Conservation (phyloP, 768 basidiomycete species). For the Naematelia encephala region DNA sequence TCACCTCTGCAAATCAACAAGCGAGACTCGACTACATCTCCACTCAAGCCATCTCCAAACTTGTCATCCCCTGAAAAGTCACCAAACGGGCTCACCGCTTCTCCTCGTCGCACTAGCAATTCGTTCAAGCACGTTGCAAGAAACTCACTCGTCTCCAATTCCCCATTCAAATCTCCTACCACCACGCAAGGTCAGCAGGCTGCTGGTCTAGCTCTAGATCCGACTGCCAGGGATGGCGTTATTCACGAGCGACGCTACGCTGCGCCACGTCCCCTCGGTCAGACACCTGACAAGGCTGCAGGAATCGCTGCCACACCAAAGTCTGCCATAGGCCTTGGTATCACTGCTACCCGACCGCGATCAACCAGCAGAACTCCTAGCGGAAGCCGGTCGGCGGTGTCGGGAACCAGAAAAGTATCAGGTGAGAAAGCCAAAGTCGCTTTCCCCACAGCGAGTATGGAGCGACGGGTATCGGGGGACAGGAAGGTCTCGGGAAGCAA, state of each 20-base stretch:
- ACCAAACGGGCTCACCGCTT: neutral
- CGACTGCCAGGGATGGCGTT: slow-evolving; percentile 15
- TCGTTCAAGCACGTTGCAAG: slow-evolving; percentile 51
- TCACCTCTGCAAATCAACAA: slow-evolving; percentile 49
- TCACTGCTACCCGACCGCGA: slow-evolving; percentile 28
- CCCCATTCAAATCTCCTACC: slow-evolving; percentile 46
- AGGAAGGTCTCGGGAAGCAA: slow-evolving; percentile 29
- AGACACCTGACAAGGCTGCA: slow-evolving; percentile 26
- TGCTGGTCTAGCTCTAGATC: slow-evolving; percentile 25
- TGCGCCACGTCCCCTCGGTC: slow-evolving; percentile 17
- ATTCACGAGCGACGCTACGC: slow-evolving; percentile 34
- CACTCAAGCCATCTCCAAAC: slow-evolving; percentile 33
- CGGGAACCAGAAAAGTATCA: slow-evolving; percentile 37
- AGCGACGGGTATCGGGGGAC: slow-evolving; percentile 20
- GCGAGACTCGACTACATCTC: slow-evolving; percentile 33
- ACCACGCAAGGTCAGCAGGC: slow-evolving; percentile 36
- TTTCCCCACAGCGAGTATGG: slow-evolving; percentile 8
- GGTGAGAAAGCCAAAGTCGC: slow-evolving; percentile 24
- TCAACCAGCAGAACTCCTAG: slow-evolving; percentile 24
- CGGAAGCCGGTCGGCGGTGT: slow-evolving; percentile 21
- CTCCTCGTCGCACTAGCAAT: slow-evolving; percentile 47
- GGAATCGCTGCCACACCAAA: slow-evolving; percentile 34
- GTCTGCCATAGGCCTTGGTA: slow-evolving; percentile 42
- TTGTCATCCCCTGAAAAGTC: slow-evolving; percentile 14
- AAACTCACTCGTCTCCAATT: slow-evolving; percentile 50